Base-by-base conservation (phyloP, 1,139 yeast genomes). In the Scheffersomyces quercinus region DNA sequence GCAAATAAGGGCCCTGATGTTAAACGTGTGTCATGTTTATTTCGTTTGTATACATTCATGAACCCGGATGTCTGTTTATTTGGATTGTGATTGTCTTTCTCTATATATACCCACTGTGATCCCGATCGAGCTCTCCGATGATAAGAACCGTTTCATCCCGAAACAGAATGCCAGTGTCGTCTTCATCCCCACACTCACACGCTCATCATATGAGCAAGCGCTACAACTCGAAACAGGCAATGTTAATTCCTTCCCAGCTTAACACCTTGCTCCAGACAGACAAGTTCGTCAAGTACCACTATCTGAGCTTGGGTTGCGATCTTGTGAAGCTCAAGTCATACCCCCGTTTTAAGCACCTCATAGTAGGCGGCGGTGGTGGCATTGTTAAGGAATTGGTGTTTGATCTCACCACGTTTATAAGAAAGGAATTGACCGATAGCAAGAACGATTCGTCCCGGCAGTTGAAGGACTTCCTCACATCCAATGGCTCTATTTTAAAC, bases 331-430 rank as follows among this genome's bases (percentile, higher is more conserved):
- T 73, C 12, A 62, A 64, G 31, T 56, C 70, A 3, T 73, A 72
- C 53, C 63, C 65, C 45, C 65, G 64, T 51, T 62, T 72, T 40
- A 62, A 65, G 37, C 59, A 63, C 37, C 51, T 63, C 32, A 48
- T 69, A 16, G 56, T 62, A 4, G 50, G 60, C 24, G 67, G 64
- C 3, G 73, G 75, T 10, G 75, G 75, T 0, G 70, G 74, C 1
- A 47, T 62, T 5, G 58, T 71, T 38, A 72, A 71, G 50, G 54
- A 59, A 5, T 54, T 68, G 28, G 76, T 71, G 5, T 61, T 60
- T 39, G 76, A 70, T 44, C 57, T 71, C 42, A 56, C 72, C 15
- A 58, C 68, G n/a, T 71, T 70, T 45, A 56, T 72, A 34, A 66
- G 64, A 47, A 46, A 56, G 20, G 75, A 69, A 40, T 55, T 67